These are phyloP conservation scores for Gynandropsis gynandra DNA, from an alignment of 345 rosid genomes.

Conservation along the genomic window DNA sequence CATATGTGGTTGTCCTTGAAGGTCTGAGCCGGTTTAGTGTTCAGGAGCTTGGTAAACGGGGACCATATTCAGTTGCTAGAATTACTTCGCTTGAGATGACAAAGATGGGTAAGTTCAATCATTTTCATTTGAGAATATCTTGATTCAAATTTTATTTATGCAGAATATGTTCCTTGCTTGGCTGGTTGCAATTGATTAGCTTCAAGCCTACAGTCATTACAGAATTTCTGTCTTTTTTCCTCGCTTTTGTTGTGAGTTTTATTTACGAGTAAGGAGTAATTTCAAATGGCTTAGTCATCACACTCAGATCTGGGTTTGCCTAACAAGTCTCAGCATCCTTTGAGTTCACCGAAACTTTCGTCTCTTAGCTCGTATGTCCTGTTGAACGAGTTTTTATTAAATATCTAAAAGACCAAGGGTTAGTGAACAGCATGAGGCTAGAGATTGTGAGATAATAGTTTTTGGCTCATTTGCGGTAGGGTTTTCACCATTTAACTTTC, in stretches of 20 bases:
- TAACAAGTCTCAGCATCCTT: conserved; percentile 2
- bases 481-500: conserved; percentile 12
- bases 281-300: not conserved
- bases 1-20: conserved; percentile 95
- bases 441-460: conserved; percentile 12
- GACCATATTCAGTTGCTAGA: conserved; percentile 79
- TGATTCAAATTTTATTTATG: not conserved
- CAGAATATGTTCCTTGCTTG: not conserved
- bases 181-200: conserved; percentile 1
- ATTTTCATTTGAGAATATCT: conserved; percentile 3
- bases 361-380: not conserved
- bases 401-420: not conserved
- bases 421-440: not conserved
- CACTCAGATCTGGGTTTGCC: not conserved
- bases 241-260: not conserved
- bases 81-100: conserved; percentile 91
- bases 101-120: conserved; percentile 53
- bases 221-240: not conserved
- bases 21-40: conserved; percentile 93
- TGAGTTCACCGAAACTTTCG: not conserved
- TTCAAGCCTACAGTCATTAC: conserved; percentile 1
- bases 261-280: not conserved
- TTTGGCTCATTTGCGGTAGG: conserved; percentile 13
- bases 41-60: conserved; percentile 87
- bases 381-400: not conserved